Percentiles rank a stretch among this genome's conserved stretches.
Evolutionary conservation across 805 yeast genomes (phyloP).

Genomic region (Lipomyces mesembrius): DNA sequence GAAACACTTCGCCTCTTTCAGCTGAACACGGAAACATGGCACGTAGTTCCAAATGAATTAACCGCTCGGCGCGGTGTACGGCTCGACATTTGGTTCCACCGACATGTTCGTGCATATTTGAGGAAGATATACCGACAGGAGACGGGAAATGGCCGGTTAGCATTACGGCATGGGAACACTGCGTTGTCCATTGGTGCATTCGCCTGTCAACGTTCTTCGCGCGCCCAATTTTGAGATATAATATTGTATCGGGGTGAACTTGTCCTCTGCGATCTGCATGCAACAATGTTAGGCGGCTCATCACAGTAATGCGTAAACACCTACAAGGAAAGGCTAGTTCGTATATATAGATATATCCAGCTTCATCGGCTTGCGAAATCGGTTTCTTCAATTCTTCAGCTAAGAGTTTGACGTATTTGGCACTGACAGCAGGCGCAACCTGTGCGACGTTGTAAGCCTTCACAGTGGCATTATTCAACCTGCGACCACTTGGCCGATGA

Average conservation of each 20-base stretch:
- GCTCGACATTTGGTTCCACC: slow-evolving; percentile 19
- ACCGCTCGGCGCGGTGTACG: slow-evolving; percentile 36
- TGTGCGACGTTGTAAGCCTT: not conserved
- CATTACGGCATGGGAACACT: slow-evolving; percentile 29
- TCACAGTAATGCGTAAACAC: not conserved
- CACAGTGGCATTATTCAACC: not conserved
- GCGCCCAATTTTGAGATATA: slow-evolving; percentile 33
- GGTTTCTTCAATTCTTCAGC: slow-evolving; percentile 27
- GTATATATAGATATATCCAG: slow-evolving; percentile 36
- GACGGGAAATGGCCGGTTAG: slow-evolving; percentile 30
- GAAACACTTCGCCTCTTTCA: not conserved
- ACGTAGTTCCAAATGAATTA: slow-evolving; percentile 35
- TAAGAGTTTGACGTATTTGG: slow-evolving; percentile 13
- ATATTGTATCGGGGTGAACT: slow-evolving; percentile 5
- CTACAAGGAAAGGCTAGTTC: slow-evolving; percentile 9
- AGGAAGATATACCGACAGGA: not conserved
- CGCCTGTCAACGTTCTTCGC: slow-evolving; percentile 28
- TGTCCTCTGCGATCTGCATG: not conserved
- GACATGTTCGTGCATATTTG: not conserved
- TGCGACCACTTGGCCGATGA: not conserved
- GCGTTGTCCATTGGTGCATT: slow-evolving; percentile 35
- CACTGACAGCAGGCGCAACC: slow-evolving; percentile 6
- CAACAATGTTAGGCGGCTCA: slow-evolving; percentile 1
- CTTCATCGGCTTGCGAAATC: slow-evolving; percentile 28
- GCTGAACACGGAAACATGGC: slow-evolving; percentile 22